A percentile compares a stretch with the other conserved stretches of the same genome.
These are phyloP conservation scores for Daldinia sp. DNA, from an alignment of 2,329 filamentous ascomycete genomes.

Conservation along the genomic window DNA sequence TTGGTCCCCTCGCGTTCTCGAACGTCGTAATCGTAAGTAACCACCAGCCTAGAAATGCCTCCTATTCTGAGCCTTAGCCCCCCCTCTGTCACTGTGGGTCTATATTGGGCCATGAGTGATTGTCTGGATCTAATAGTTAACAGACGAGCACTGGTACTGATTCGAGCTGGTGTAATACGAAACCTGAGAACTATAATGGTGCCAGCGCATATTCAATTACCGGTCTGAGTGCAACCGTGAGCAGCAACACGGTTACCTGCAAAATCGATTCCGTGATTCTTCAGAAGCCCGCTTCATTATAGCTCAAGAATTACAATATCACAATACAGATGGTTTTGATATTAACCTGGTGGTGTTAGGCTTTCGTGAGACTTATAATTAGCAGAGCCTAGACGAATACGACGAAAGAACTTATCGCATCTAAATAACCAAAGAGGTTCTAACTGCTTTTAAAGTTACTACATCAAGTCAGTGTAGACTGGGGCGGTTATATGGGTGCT, in stretches of 20 bases:
- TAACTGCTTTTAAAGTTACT: too few relatives aligned
- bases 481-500: too few relatives aligned
- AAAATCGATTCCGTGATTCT: constrained; percentile 56
- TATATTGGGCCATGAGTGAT: too few relatives aligned
- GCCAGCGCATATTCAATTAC: constrained; percentile 49
- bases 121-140: neutral
- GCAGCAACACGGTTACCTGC: constrained; percentile 53
- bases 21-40: constrained; percentile 58
- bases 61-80: neutral
- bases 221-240: constrained; percentile 47
- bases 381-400: too few relatives aligned
- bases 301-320: neutral
- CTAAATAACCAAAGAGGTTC: too few relatives aligned
- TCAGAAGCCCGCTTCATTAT: constrained; percentile 41
- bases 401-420: too few relatives aligned
- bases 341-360: too few relatives aligned
- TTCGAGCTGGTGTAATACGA: constrained; percentile 47
- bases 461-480: too few relatives aligned
- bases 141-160: constrained; percentile 44
- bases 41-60: neutral
- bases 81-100: neutral
- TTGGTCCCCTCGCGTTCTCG: constrained; percentile 51
- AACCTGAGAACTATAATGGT: constrained; percentile 50
- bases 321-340: too few relatives aligned
- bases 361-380: too few relatives aligned